These are phyloP conservation scores for Neurospora sp. DNA, from an alignment of 495 filamentous ascomycete genomes.

Conservation along the genomic window DNA sequence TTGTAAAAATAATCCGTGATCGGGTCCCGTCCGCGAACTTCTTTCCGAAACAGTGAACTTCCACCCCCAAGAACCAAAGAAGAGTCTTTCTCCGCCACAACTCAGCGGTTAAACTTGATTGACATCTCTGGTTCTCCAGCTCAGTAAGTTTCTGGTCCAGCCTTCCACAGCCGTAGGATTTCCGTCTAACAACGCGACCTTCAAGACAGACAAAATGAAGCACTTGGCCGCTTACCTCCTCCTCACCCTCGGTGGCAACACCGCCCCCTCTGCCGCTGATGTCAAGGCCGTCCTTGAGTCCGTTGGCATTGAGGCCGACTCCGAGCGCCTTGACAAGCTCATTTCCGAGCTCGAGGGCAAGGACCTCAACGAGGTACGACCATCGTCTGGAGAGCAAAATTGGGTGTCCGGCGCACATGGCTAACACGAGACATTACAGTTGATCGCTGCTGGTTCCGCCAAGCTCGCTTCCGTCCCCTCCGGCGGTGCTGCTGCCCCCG, in stretches of 20 bases:
- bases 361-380: conserved; percentile 81
- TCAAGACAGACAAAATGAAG: conserved; percentile 72
- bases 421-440: conserved; percentile 41
- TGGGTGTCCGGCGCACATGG: neutral
- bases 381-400: conserved; percentile 4
- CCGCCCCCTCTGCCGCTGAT: conserved; percentile 74
- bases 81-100: conserved; percentile 47
- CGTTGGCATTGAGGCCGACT: conserved; percentile 91
- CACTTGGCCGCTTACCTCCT: conserved; percentile 99
- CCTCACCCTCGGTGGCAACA: conserved; percentile 86
- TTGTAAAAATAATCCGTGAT: conserved; percentile 22
- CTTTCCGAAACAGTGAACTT: conserved; percentile 10
- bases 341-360: conserved; percentile 92
- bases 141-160: conserved; percentile 19
- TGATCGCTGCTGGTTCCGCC: conserved; percentile 79
- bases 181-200: neutral
- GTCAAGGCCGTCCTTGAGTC: conserved; percentile 86
- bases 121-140: conserved; percentile 44
- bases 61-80: conserved; percentile 34
- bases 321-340: conserved; percentile 75
- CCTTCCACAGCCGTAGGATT: neutral
- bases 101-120: conserved; percentile 46
- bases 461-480: conserved; percentile 98
- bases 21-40: conserved; percentile 5
- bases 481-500: conserved; percentile 67